Base-by-base conservation (phyloP, 148 eudicot species). In the Cornus controversa region DNA sequence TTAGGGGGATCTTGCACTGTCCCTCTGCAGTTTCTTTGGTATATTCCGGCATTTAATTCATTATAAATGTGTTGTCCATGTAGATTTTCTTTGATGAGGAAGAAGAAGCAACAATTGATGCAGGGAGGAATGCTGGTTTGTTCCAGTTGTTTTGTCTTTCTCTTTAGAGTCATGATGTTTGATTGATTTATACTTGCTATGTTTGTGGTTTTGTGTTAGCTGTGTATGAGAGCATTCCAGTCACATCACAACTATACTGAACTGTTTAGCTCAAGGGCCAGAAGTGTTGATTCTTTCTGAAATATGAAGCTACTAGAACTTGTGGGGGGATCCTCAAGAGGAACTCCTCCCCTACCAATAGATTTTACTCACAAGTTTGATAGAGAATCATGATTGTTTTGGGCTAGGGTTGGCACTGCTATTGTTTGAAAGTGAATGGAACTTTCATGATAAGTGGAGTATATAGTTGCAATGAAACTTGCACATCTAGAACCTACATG, bases 31-130 rank as follows among this genome's bases (percentile, higher is more conserved):
- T 45, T 66, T 45, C 63, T 64, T 26, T 28, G 58, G 24, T 22
- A 54, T 31, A 62, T 7, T 75, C 23, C 22, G 64, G 22, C 53
- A 78, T 75, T 37, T 74, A 16, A 18, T 28, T 65, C 28, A 53
- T 36, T 18, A 16, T 23, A 60, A 28, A 1, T 75, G 23, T 75
- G 26, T 66, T 47, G 26, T 75, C 67, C 28, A 14, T 77, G 80
- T 77, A 95, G 99, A 85, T 78, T 90, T 70, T 87, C 97, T 67
- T 83, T 34, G 72, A 89, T 93, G 99, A 91, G 47, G 53, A 79
- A 77, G 81, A 93, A 89, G 84, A 88, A 93, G 82, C 91, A 72
- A 77, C 79, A 85, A 68, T 26, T 27, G 70, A 84, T 91, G 97
- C 87, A 88, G 75, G 84, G 82, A 75, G 94, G 84, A 67, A 68